phyloP scores from a whole-genome alignment of 441 rosid genomes.

The Pelargonium citronellum region DNA sequence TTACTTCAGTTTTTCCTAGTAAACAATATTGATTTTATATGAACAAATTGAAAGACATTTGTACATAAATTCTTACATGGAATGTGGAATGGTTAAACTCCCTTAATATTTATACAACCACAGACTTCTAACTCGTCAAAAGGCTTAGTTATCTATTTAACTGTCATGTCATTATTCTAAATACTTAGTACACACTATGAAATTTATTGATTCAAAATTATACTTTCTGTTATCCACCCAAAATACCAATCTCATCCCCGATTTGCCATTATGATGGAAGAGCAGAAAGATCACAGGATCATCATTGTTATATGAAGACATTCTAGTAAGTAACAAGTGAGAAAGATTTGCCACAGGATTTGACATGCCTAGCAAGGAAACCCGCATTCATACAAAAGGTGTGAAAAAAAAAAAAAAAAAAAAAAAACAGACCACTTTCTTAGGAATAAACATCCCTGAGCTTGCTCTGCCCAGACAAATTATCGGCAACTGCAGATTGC shows the following conservation, averaged over 20 bases:
- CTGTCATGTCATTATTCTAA: neutral
- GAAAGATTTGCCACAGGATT: neutral
- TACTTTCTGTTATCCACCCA: neutral
- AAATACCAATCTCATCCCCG: neutral
- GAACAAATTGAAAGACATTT: neutral
- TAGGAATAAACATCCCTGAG: slow-evolving; percentile 86
- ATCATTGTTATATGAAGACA: neutral
- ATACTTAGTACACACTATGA: neutral
- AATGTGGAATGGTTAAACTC: neutral
- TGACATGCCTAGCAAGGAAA: neutral
- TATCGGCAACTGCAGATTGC: slow-evolving; percentile 97
- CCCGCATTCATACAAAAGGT: neutral
- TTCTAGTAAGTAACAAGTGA: neutral
- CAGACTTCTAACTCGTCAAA: neutral
- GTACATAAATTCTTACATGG: neutral
- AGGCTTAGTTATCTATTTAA: neutral
- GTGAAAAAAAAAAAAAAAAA: neutral
- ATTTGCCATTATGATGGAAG: neutral
- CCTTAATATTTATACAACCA: neutral
- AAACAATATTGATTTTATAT: neutral
- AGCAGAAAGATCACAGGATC: neutral
- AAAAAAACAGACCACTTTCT: slow-evolving; percentile 55
- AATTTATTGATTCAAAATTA: neutral
- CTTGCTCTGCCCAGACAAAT: slow-evolving; percentile 77
- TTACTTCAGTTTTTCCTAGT: neutral